Evolutionary conservation across 345 rosid species (phyloP).

Genomic region (Cardamine resedifolia): DNA sequence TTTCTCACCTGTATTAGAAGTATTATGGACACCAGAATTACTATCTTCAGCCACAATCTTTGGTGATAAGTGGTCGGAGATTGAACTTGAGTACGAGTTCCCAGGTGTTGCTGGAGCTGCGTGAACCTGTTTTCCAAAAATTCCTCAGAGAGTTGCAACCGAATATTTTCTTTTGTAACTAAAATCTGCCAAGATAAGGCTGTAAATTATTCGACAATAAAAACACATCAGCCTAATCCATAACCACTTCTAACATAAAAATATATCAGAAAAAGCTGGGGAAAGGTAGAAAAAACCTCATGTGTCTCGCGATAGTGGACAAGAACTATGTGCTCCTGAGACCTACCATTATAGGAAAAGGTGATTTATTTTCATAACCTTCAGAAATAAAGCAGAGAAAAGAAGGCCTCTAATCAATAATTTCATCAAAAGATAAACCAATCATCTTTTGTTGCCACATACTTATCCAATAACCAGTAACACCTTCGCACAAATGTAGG

Average conservation of each 20-base stretch:
- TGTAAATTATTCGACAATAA: slow-evolving; percentile 9
- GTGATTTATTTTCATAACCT: neutral
- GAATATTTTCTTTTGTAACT: slow-evolving; percentile 15
- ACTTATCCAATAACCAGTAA: slow-evolving; percentile 99
- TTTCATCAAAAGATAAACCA: neutral
- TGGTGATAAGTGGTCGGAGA: slow-evolving; percentile 66
- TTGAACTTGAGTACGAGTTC: slow-evolving; percentile 68
- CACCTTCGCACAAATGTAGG: slow-evolving; percentile 96
- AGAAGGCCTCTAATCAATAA: neutral
- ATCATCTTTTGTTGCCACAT: slow-evolving; percentile 38
- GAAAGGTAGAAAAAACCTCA: slow-evolving; percentile 52
- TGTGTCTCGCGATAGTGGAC: slow-evolving; percentile 98
- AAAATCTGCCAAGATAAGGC: slow-evolving; percentile 22
- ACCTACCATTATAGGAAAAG: slow-evolving; percentile 45
- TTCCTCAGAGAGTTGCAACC: slow-evolving; percentile 12
- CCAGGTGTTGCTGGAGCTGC: slow-evolving; percentile 80
- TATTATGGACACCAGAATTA: slow-evolving; percentile 62
- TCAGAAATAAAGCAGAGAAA: slow-evolving; percentile 10
- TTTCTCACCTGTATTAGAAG: slow-evolving; percentile 43
- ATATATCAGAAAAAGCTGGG: slow-evolving; percentile 16
- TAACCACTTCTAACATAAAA: slow-evolving; percentile 4
- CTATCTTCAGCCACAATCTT: slow-evolving; percentile 57
- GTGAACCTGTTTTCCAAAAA: slow-evolving; percentile 49
- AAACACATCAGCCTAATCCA: slow-evolving; percentile 3
- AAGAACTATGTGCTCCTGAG: slow-evolving; percentile 89